Conservation (phyloP, 2,329 filamentous ascomycete genomes). For the Cercospora sp. region DNA sequence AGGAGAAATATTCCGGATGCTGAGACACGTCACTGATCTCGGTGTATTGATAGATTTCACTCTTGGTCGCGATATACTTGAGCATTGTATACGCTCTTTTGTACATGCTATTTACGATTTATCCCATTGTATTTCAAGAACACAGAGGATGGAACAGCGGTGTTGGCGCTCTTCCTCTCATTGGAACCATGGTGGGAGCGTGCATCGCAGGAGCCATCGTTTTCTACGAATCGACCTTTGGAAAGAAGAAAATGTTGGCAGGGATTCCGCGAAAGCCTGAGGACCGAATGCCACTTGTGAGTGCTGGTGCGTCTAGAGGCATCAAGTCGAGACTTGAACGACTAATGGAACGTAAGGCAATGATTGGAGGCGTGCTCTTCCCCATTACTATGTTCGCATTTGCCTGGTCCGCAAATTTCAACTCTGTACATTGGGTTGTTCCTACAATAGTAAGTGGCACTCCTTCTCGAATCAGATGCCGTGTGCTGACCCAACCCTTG, state of each 20-base stretch:
- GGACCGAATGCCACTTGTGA: slow-evolving; percentile 38
- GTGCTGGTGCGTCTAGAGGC: not conserved
- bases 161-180: slow-evolving; percentile 54
- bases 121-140: slow-evolving; percentile 50
- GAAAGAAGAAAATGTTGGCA: slow-evolving; percentile 42
- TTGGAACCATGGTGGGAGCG: slow-evolving; percentile 54
- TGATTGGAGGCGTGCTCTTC: slow-evolving; percentile 39
- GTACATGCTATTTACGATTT: slow-evolving; percentile 62
- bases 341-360: slow-evolving; percentile 24
- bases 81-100: slow-evolving; percentile 55
- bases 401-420: slow-evolving; percentile 43
- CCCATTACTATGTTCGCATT: slow-evolving; percentile 40
- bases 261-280: slow-evolving; percentile 46
- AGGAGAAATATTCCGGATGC: not conserved
- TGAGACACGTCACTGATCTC: not conserved
- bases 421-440: slow-evolving; percentile 48
- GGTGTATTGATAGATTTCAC: slow-evolving; percentile 43
- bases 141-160: slow-evolving; percentile 57
- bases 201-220: slow-evolving; percentile 48
- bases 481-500: slow-evolving; percentile 42
- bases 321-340: not conserved
- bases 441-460: slow-evolving; percentile 39
- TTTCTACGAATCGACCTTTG: slow-evolving; percentile 44
- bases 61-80: slow-evolving; percentile 56
- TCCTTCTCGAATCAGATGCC: not conserved